These are phyloP conservation scores for Volvox carteri DNA, from an alignment of 163 green algal genomes.

Conservation along the genomic window DNA sequence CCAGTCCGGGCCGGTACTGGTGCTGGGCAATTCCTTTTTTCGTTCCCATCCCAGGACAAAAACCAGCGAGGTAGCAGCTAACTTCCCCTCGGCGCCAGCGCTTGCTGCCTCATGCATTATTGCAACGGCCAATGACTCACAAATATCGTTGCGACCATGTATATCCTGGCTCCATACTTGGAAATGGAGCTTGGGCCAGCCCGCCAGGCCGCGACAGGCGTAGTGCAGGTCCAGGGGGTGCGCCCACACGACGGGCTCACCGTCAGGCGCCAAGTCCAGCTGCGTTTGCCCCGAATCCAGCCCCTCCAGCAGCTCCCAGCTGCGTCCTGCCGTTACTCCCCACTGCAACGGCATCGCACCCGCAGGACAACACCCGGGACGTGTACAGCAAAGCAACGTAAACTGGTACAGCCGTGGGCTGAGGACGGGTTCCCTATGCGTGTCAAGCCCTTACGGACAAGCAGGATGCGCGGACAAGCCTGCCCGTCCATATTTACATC, in stretches of 20 bases:
- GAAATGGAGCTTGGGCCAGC: constrained; percentile 89
- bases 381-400: too few species aligned
- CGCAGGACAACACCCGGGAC: too few species aligned
- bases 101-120: too few species aligned
- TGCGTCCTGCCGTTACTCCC: constrained; percentile 73
- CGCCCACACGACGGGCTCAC: constrained; percentile 78
- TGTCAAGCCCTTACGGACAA: too few species aligned
- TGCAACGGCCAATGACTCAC: constrained; percentile 63
- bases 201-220: constrained; percentile 75
- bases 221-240: constrained; percentile 89
- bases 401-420: too few species aligned
- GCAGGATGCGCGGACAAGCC: too few species aligned
- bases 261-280: constrained; percentile 68
- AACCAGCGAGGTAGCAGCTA: too few species aligned
- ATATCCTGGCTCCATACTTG: constrained; percentile 84
- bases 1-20: too few species aligned
- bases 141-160: constrained; percentile 75
- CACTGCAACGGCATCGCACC: constrained; percentile 71
- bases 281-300: constrained; percentile 83
- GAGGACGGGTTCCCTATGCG: too few species aligned
- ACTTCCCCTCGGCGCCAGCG: too few species aligned
- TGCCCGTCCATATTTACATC: background rate
- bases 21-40: too few species aligned
- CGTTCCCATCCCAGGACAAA: too few species aligned
- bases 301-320: constrained; percentile 88